These are phyloP conservation scores for Saccharomyces paradoxus DNA, from an alignment of 805 yeast genomes.

Conservation along the genomic window DNA sequence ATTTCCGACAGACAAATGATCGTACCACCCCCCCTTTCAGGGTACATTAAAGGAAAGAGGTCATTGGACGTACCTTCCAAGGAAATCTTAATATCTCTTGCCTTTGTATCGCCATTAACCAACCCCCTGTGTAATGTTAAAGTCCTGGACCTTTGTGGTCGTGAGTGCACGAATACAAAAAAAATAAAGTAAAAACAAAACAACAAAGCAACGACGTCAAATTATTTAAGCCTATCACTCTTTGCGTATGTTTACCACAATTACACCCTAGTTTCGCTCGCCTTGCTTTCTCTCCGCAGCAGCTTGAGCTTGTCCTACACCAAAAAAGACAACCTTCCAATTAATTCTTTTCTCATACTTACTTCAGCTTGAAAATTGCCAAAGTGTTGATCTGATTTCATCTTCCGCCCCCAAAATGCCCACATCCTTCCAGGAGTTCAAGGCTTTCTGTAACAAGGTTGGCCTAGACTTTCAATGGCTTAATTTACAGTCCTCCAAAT, in stretches of 20 bases:
- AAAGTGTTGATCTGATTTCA: no score
- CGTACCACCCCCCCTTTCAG: not conserved
- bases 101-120: not conserved
- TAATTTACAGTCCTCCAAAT: not conserved
- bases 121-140: not conserved
- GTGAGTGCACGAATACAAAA: not conserved
- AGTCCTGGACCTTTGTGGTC: not conserved
- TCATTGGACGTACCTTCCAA: not conserved
- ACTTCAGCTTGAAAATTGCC: not conserved
- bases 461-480: not conserved
- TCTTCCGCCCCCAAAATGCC: not conserved
- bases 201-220: not conserved
- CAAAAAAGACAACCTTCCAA: no score
- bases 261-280: not conserved
- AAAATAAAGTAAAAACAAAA: not conserved
- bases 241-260: not conserved
- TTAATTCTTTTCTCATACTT: no score
- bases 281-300: not conserved
- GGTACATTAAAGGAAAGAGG: not conserved
- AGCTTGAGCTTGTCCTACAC: no score
- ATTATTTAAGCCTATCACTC: not conserved
- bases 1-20: not conserved
- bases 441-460: not conserved
- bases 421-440: not conserved
- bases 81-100: not conserved